A percentile compares a stretch with the other conserved stretches of the same genome.
phyloP scores from a whole-genome alignment of 2,329 filamentous ascomycete species.

The Penicillium griseofulvum region DNA sequence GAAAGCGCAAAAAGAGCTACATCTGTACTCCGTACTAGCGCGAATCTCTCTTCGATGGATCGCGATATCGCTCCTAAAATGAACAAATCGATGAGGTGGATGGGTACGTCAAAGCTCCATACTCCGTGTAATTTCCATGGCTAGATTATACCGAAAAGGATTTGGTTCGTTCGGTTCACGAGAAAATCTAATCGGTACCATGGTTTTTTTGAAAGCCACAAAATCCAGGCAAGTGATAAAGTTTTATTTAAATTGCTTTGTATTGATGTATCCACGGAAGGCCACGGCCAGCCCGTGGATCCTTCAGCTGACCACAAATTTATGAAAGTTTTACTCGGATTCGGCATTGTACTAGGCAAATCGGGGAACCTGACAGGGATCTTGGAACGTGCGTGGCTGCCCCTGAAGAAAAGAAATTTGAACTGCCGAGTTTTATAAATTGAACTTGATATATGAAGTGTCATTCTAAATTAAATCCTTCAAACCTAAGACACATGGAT shows the following conservation, averaged over 20 bases:
- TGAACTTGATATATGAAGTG: background rate
- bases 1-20: background rate
- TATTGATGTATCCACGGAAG: background rate
- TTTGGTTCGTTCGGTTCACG: background rate
- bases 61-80: background rate
- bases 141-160: too few relatives aligned
- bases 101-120: too few relatives aligned
- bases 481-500: background rate
- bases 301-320: background rate
- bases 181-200: too few relatives aligned
- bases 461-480: background rate
- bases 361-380: too few relatives aligned
- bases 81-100: too few relatives aligned
- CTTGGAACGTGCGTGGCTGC: too few relatives aligned
- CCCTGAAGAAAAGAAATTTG: background rate
- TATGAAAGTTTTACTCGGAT: too few relatives aligned
- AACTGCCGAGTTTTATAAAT: background rate
- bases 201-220: background rate
- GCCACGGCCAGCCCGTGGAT: background rate
- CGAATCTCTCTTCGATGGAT: background rate
- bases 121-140: too few relatives aligned
- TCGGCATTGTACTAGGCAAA: too few relatives aligned
- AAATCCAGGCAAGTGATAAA: background rate
- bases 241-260: background rate
- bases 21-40: background rate